Base-by-base conservation (phyloP, 495 filamentous ascomycete genomes). In the Annulohypoxylon bovei region DNA sequence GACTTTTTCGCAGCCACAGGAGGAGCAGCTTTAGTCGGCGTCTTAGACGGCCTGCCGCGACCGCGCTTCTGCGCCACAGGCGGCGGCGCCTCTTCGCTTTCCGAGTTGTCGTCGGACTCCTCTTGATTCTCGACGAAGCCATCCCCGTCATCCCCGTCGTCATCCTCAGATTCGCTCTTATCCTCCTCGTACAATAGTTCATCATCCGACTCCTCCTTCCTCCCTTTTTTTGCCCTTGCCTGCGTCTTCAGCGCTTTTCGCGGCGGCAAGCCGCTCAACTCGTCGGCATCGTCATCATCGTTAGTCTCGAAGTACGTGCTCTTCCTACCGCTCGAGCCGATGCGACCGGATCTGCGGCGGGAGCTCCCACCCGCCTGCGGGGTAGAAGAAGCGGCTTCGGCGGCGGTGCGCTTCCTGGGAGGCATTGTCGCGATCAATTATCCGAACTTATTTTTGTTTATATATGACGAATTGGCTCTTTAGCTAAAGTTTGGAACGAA, bases 291-390 rank as follows among this genome's bases (percentile, higher is more conserved):
- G 40, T 79, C 76, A 56, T 44, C 55, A 33, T 79, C 76, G 61
- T 42, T 32, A 39, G 53, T 40, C 40, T 78, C 77, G 56, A 82
- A 82, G 62, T 83, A 82, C 16, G 67, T 70, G 71, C 80, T 82
- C 74, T 76, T 82, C 62, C 69, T 77, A 7, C 63, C 67, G 4
- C 74, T 68, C 1, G 72, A 73, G 62, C 76, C 75, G 46, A 80
- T 59, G 63, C 81, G 81, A 25, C 62, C 27, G 6, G 81, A 82
- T 30, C 75, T 74, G 23, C 80, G 79, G 23, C 80, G 80, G 7
- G 69, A 57, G 35, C 28, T 37, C 4, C 62, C 12, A 18, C 16
- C 39, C 8, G 27, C 23, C 22, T 65, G 62, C 6, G 68, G 32
- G 3, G 54, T 59, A 40, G 55, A 50, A 40, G 55, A 50, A 16